phyloP scores from a whole-genome alignment of 2,329 filamentous ascomycete genomes.

The Graphium sp. region DNA sequence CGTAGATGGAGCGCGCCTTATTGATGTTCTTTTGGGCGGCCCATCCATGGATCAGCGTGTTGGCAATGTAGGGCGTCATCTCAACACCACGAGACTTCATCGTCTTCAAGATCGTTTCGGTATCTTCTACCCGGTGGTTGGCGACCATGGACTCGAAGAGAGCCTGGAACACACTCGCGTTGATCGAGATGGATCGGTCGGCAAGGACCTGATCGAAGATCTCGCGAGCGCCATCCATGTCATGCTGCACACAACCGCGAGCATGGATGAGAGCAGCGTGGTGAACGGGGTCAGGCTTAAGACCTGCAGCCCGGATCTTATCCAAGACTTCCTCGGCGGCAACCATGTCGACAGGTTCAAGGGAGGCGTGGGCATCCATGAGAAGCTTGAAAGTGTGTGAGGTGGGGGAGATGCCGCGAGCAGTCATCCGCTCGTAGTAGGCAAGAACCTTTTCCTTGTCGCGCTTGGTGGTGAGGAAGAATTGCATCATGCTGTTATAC shows the following conservation, averaged over 20 bases:
- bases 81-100: constrained; percentile 64
- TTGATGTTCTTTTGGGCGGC: constrained; percentile 65
- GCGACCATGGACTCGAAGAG: constrained; percentile 96
- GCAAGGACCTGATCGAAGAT: constrained; percentile 70
- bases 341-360: constrained; percentile 78
- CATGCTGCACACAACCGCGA: constrained; percentile 83
- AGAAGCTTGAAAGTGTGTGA: constrained; percentile 96
- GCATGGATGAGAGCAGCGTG: constrained; percentile 93
- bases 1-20: constrained; percentile 66
- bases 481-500: constrained; percentile 99
- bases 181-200: constrained; percentile 49
- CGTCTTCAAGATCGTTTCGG: constrained; percentile 53
- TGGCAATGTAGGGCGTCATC: constrained; percentile 94
- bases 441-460: constrained; percentile 85
- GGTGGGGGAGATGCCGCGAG: constrained; percentile 73
- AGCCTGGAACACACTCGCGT: constrained; percentile 85
- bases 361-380: constrained; percentile 84
- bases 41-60: constrained; percentile 96
- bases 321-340: constrained; percentile 74
- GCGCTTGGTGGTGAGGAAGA: constrained; percentile 94
- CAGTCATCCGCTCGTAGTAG: constrained; percentile 91
- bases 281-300: constrained; percentile 78
- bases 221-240: constrained; percentile 66
- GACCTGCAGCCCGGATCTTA: constrained; percentile 56
- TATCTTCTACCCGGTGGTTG: constrained; percentile 69